Evolutionary conservation across 2,329 filamentous ascomycete species (phyloP).

Genomic region (Talaromyces sp.): DNA sequence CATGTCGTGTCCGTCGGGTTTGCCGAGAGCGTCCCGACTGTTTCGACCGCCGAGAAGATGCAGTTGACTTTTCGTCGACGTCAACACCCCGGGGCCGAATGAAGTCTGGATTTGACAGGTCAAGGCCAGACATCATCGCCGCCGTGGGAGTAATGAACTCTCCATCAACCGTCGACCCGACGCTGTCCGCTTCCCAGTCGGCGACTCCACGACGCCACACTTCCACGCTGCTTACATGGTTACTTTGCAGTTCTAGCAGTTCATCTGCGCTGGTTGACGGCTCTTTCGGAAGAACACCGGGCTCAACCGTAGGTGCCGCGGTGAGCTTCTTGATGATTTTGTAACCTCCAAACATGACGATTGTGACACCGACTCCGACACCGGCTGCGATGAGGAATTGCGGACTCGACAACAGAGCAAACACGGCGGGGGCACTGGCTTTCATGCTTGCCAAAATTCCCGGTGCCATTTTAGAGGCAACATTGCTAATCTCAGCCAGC

Average conservation of each 20-base stretch:
- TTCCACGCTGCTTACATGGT: conserved; percentile 55
- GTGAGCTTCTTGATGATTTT: conserved; percentile 91
- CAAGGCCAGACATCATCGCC: conserved; percentile 43
- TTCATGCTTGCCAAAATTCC: conserved; percentile 72
- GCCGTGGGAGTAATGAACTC: conserved; percentile 62
- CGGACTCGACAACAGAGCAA: conserved; percentile 79
- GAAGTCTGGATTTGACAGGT: conserved; percentile 28
- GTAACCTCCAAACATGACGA: conserved; percentile 93
- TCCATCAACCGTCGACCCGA: conserved; percentile 60
- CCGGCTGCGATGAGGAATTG: conserved; percentile 93
- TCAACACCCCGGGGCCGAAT: conserved; percentile 18
- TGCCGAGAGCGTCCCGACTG: conserved; percentile 17
- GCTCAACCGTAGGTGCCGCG: conserved; percentile 21
- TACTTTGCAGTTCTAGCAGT: conserved; percentile 50
- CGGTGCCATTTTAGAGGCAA: conserved; percentile 80
- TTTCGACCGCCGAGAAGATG: conserved; percentile 29
- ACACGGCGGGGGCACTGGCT: conserved; percentile 75
- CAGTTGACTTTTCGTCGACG: conserved; percentile 23
- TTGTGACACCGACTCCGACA: conserved; percentile 84
- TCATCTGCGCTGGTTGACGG: conserved; percentile 47
- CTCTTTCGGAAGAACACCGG: conserved; percentile 4
- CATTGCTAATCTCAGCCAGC: conserved; percentile 80
- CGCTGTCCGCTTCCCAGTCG: conserved; percentile 50
- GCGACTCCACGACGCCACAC: conserved; percentile 61
- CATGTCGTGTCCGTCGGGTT: conserved; percentile 18